A percentile compares a stretch with the other conserved stretches of the same genome.
These are phyloP conservation scores for Arthrocladium fulminans DNA, from an alignment of 2,329 filamentous ascomycete species.

Conservation along the genomic window DNA sequence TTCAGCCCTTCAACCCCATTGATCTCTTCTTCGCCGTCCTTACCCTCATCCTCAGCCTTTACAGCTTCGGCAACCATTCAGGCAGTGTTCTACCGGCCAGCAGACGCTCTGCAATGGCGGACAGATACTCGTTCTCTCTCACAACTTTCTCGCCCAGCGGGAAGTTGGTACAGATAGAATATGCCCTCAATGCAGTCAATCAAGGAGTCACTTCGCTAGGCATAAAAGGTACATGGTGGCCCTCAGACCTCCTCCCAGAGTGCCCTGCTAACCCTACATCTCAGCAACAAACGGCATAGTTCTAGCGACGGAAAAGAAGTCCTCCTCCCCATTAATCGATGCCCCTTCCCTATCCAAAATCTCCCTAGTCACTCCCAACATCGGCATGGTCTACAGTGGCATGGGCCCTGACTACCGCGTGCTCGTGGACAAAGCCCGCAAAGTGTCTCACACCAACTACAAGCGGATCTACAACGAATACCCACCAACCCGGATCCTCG, in stretches of 20 bases:
- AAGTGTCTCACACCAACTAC: constrained; percentile 96
- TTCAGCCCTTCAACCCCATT: no score
- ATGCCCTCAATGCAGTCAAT: constrained; percentile 98
- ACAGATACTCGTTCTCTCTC: constrained; percentile 97
- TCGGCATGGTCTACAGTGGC: constrained; percentile 98
- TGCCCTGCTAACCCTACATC: neutral
- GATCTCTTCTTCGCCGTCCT: neutral
- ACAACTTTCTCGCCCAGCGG: constrained; percentile 99
- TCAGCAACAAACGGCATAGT: constrained; percentile 97
- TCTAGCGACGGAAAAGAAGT: constrained; percentile 98
- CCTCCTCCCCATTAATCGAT: constrained; percentile 92
- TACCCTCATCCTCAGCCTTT: neutral
- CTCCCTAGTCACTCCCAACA: constrained; percentile 95
- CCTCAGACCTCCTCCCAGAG: constrained; percentile 4
- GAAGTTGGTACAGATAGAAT: constrained; percentile 99
- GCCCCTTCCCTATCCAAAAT: constrained; percentile 92
- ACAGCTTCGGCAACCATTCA: neutral
- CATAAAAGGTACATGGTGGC: constrained; percentile 68
- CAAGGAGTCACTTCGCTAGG: constrained; percentile 96
- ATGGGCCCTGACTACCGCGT: constrained; percentile 99
- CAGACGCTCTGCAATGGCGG: constrained; percentile 58
- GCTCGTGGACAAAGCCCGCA: constrained; percentile 92
- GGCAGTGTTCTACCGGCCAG: neutral
- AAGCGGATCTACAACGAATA: constrained; percentile 99
- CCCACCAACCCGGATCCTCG: constrained; percentile 97